Evolutionary conservation across 2,329 filamentous ascomycete genomes (phyloP).

Genomic region (Ramularia collo-cygni): DNA sequence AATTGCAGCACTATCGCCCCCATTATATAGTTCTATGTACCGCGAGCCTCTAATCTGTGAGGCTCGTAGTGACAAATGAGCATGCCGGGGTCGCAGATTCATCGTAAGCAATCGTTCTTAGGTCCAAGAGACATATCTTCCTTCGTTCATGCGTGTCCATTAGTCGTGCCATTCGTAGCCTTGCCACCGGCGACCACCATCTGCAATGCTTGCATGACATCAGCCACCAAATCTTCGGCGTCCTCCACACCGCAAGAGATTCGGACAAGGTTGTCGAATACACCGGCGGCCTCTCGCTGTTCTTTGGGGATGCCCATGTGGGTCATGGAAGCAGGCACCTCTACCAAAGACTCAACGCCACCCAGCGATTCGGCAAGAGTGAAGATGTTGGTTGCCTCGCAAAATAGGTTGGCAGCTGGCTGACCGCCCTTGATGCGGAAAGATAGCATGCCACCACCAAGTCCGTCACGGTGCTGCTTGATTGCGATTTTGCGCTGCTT

Average conservation of each 20-base stretch:
- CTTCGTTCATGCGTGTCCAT: constrained; percentile 9
- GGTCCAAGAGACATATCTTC: background rate
- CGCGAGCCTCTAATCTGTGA: no score
- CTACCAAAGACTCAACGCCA: constrained; percentile 84
- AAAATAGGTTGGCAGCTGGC: constrained; percentile 83
- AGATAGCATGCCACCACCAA: constrained; percentile 95
- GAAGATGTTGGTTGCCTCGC: constrained; percentile 81
- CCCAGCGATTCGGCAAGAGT: constrained; percentile 89
- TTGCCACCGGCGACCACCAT: constrained; percentile 55
- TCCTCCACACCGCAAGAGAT: constrained; percentile 95
- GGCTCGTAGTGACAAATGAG: no score
- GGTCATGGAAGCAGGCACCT: constrained; percentile 93
- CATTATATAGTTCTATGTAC: constrained; percentile 5
- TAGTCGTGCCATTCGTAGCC: constrained; percentile 35
- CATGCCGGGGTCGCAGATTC: no score
- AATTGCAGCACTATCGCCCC: constrained; percentile 2
- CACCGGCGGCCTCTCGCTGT: constrained; percentile 83
- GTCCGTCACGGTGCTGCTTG: constrained; percentile 86
- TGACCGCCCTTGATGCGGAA: constrained; percentile 89
- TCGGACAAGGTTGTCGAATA: constrained; percentile 89
- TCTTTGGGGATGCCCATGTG: constrained; percentile 90
- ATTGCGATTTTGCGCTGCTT: constrained; percentile 76
- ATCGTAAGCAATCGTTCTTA: no score
- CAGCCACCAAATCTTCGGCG: constrained; percentile 69
- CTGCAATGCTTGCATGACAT: constrained; percentile 77